Conservation (phyloP, 2,329 filamentous ascomycete species). For the Colletotrichum abscissum region DNA sequence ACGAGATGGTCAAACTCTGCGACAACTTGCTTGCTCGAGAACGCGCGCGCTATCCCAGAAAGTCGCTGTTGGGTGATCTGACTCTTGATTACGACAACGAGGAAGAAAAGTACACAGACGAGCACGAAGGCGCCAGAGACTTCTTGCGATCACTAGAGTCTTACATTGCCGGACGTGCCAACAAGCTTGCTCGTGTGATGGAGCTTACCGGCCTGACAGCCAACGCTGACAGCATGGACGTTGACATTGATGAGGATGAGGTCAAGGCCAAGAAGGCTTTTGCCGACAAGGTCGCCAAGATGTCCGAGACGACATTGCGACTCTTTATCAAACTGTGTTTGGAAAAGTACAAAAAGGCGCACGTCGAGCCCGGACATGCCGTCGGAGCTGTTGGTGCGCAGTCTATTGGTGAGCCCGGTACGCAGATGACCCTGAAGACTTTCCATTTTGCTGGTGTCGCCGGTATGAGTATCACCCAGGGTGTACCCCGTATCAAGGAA, state of each 20-base stretch:
- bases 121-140: slow-evolving; percentile 83
- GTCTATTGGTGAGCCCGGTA: slow-evolving; percentile 97
- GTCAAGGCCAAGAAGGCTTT: slow-evolving; percentile 50
- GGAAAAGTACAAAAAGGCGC: slow-evolving; percentile 89
- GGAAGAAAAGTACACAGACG: slow-evolving; percentile 77
- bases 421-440: slow-evolving; percentile 99
- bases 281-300: slow-evolving; percentile 82
- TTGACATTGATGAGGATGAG: slow-evolving; percentile 40
- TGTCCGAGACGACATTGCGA: slow-evolving; percentile 79
- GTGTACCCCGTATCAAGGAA: slow-evolving; percentile 99
- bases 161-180: slow-evolving; percentile 73
- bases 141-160: slow-evolving; percentile 84
- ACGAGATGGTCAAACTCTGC: slow-evolving; percentile 78
- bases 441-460: slow-evolving; percentile 99
- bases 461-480: slow-evolving; percentile 98
- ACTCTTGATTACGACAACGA: slow-evolving; percentile 76
- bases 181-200: slow-evolving; percentile 58
- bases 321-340: slow-evolving; percentile 86
- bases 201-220: slow-evolving; percentile 28
- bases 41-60: slow-evolving; percentile 71
- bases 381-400: slow-evolving; percentile 97
- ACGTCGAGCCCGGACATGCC: slow-evolving; percentile 93
- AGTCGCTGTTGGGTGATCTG: slow-evolving; percentile 70
- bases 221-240: slow-evolving; percentile 41
- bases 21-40: slow-evolving; percentile 75